Evolutionary conservation across 78 protist genomes (phyloP), one percentile per base, ranked within the genome.

Genomic region (Dictyostelium brefeldianum): DNA sequence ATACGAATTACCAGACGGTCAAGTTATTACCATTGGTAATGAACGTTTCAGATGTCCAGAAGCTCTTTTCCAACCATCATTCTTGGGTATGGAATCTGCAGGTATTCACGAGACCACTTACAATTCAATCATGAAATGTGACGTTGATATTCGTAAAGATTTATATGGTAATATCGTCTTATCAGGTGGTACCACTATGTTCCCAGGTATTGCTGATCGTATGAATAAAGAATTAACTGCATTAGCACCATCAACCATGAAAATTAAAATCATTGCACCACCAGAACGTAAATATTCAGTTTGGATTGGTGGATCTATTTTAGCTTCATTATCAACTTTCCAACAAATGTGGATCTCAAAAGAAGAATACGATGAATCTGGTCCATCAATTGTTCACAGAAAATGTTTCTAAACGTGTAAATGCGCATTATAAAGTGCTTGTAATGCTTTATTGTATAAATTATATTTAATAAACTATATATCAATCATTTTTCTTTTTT

Each of bases 221-320:
- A 78, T 97, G 96, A 87, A 56, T 43, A 93, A 94, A 70, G 84
- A 54, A 51, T 51, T 54, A 12, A 80, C 94, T 31, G 89, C 85
- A 47, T 83, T 97, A 11, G 99, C 99, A 2, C 98, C 99, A 64
- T 50, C 96, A 78, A 67, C 96, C 57, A 94, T 95, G 96, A 95
- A 96, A 97, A 80, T 97, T 91, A 96, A 96, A 96, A 87, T 97
- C 83, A 80, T 94, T 31, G 98, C 98, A 96, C 99, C 83, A 73
- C 96, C 97, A 20, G 99, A 98, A 92, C 90, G 99, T 48, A 96
- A 96, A 90, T 98, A 97, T 97, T 92, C 98, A 14, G 99, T 96
- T 90, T 99, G 99, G 99, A 96, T 98, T 73, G 99, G 99, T 43
- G 99, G 99, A 14, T 97, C 99, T 56, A 96, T 98, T 69, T 92